phyloP scores from a whole-genome alignment of 305 asterid genomes.

The Solanum chacoense region DNA sequence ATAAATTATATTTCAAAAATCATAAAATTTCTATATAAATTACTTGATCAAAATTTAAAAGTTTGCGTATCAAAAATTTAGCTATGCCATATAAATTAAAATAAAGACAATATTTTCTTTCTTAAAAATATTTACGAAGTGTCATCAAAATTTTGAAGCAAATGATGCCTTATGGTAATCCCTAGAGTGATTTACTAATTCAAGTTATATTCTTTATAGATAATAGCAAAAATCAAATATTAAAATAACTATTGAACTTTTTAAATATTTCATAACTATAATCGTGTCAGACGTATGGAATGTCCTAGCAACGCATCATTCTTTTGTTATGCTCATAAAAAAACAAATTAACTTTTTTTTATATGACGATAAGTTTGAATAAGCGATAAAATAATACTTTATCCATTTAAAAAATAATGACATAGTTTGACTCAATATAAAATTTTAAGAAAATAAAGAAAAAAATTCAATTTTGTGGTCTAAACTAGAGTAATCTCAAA shows the following conservation, averaged over 20 bases:
- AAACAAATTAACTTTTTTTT: no score
- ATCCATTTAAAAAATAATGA: no score
- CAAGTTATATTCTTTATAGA: background rate
- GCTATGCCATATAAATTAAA: background rate
- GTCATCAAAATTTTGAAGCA: background rate
- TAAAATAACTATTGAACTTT: background rate
- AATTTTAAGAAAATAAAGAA: no score
- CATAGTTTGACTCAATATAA: background rate
- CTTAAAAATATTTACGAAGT: background rate
- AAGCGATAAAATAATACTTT: no score
- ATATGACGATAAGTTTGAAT: background rate
- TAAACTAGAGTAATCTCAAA: no score
- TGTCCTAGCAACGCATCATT: background rate
- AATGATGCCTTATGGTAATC: background rate
- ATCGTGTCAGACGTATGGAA: background rate
- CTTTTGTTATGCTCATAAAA: background rate
- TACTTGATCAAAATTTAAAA: background rate
- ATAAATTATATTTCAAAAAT: no score
- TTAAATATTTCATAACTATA: background rate
- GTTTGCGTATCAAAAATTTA: background rate
- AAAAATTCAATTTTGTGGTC: background rate
- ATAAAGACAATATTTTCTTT: background rate
- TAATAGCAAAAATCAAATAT: background rate
- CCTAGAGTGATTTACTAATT: background rate
- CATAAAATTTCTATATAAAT: background rate